A percentile compares a stretch with the other conserved stretches of the same genome.
Evolutionary conservation across 768 basidiomycete genomes (phyloP).

Genomic region (Termitomyces heimii): DNA sequence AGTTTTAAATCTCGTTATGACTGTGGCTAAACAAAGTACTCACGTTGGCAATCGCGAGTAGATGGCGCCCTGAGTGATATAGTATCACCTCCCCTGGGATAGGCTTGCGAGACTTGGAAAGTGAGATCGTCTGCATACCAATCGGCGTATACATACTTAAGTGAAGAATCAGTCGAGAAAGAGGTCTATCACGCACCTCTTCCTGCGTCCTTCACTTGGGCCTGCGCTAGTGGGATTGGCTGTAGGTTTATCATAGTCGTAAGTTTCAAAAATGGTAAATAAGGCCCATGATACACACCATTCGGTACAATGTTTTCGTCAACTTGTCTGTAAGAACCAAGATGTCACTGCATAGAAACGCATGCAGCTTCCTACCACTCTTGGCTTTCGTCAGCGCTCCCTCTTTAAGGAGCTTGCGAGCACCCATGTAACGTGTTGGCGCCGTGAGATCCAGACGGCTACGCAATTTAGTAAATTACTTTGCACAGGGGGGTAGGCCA

Average conservation of each 20-base stretch:
- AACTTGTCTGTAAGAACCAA: conserved; percentile 76
- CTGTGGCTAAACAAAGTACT: neutral
- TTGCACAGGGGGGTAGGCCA: conserved; percentile 22
- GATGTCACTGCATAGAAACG: conserved; percentile 86
- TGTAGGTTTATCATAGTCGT: conserved; percentile 20
- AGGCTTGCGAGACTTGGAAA: conserved; percentile 62
- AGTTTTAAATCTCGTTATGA: neutral
- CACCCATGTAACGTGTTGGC: conserved; percentile 79
- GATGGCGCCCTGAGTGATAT: conserved; percentile 40
- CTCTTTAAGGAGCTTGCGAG: neutral
- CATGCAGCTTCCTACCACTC: conserved; percentile 71
- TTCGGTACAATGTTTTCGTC: conserved; percentile 61
- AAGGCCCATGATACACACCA: conserved; percentile 40
- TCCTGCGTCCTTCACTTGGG: conserved; percentile 49
- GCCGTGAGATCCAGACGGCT: conserved; percentile 82
- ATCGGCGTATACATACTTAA: neutral
- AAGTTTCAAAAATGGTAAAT: neutral
- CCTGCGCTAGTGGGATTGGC: conserved; percentile 74
- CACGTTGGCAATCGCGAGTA: conserved; percentile 12
- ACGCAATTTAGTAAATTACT: neutral
- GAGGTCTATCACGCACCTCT: conserved; percentile 32
- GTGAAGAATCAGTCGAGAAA: neutral
- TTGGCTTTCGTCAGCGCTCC: conserved; percentile 76
- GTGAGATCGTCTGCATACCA: conserved; percentile 50
- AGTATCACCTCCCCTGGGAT: conserved; percentile 51